Conservation (phyloP, 2,329 filamentous ascomycete species). For the Diaporthe humulicola region DNA sequence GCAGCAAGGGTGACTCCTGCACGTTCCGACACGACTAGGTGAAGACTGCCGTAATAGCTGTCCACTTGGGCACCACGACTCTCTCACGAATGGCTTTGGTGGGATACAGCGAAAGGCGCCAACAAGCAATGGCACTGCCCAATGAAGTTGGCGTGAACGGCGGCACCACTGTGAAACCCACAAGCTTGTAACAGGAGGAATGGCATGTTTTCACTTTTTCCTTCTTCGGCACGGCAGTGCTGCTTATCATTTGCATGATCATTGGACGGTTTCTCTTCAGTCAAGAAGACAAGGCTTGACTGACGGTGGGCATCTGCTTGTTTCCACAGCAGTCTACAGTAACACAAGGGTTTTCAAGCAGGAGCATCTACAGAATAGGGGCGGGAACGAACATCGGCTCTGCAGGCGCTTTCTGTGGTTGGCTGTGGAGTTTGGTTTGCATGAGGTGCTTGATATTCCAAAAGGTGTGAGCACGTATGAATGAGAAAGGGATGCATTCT, state of each 20-base stretch:
- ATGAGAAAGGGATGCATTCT: conserved; percentile 9
- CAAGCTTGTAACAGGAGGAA: not conserved
- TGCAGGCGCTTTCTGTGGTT: not conserved
- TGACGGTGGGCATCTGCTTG: not conserved
- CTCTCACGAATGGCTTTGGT: not conserved
- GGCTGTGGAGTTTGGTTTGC: conserved; percentile 28
- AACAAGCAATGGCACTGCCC: not conserved
- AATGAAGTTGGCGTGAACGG: not conserved
- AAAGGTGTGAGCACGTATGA: conserved; percentile 18
- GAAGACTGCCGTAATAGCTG: not conserved
- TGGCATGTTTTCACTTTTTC: not conserved
- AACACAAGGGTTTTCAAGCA: not conserved
- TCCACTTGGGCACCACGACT: not conserved
- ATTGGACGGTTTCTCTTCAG: not conserved
- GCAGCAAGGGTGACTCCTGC: conserved; percentile 79
- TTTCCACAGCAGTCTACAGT: not conserved
- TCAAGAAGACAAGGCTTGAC: not conserved
- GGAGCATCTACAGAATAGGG: not conserved
- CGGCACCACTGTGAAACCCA: not conserved
- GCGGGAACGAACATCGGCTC: not conserved
- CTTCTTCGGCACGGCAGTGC: conserved; percentile 11
- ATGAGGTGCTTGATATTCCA: conserved; percentile 12
- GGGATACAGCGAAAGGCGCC: not conserved
- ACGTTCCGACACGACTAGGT: conserved; percentile 77
- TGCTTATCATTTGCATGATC: not conserved